These are phyloP conservation scores for Cornus florida DNA, from an alignment of 148 eudicot species.

Conservation along the genomic window DNA sequence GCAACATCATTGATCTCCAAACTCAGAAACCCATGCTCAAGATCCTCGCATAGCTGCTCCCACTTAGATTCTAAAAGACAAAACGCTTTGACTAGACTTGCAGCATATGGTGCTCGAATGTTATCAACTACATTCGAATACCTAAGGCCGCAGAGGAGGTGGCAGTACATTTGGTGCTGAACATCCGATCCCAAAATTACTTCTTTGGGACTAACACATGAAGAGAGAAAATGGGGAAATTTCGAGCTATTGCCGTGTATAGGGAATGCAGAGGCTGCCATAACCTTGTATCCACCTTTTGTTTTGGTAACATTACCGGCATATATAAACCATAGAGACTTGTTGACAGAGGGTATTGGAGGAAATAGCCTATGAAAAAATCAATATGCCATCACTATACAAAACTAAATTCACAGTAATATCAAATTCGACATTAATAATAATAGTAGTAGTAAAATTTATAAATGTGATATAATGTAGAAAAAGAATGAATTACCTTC, in stretches of 20 bases:
- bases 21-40: slow-evolving; percentile 24
- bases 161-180: slow-evolving; percentile 47
- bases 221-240: slow-evolving; percentile 26
- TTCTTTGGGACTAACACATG: slow-evolving; percentile 31
- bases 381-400: not conserved
- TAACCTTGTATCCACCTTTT: slow-evolving; percentile 12
- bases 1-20: slow-evolving; percentile 27
- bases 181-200: slow-evolving; percentile 39
- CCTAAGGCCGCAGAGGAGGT: slow-evolving; percentile 44
- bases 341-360: slow-evolving; percentile 8
- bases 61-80: slow-evolving; percentile 23
- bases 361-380: slow-evolving; percentile 12
- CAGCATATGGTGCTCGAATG: slow-evolving; percentile 30
- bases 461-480: not conserved
- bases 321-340: slow-evolving; percentile 17
- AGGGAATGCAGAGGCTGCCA: slow-evolving; percentile 29
- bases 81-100: slow-evolving; percentile 22
- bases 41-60: slow-evolving; percentile 26
- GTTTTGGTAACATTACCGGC: slow-evolving; percentile 18
- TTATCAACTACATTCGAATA: slow-evolving; percentile 16
- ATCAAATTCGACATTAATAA: not conserved
- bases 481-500: slow-evolving; percentile 14
- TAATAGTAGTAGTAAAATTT: too few species aligned
- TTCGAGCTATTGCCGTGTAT: slow-evolving; percentile 21
- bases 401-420: not conserved